Percentiles rank a stretch among this genome's conserved stretches.
These are phyloP conservation scores for Lactarius trivialis DNA, from an alignment of 768 basidiomycete species.

Conservation along the genomic window DNA sequence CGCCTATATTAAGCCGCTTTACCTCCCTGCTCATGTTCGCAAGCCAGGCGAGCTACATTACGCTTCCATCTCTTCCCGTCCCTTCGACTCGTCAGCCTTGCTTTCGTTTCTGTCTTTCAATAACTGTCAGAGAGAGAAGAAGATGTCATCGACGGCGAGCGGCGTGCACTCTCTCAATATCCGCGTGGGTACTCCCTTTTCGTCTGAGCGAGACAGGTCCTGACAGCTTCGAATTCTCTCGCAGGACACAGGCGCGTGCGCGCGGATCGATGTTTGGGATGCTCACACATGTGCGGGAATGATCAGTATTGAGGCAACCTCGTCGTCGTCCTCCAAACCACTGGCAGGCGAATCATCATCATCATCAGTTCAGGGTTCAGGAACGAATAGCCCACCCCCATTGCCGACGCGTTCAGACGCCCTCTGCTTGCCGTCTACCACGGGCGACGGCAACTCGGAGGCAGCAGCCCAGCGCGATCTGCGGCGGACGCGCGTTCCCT, in stretches of 20 bases:
- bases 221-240: not conserved
- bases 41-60: not conserved
- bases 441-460: not conserved
- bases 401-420: not conserved
- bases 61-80: not conserved
- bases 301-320: not conserved
- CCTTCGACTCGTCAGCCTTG: not conserved
- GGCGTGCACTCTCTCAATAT: not conserved
- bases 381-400: not conserved
- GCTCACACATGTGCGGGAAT: not conserved
- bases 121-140: not conserved
- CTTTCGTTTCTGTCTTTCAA: not conserved
- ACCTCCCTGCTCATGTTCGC: not conserved
- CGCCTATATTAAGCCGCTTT: not conserved
- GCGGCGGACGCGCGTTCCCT: not conserved
- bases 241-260: not conserved
- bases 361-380: not conserved
- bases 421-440: not conserved
- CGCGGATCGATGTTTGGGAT: not conserved
- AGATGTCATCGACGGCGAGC: not conserved
- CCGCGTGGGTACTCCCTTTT: not conserved
- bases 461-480: not conserved
- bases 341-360: not conserved
- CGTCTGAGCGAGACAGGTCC: not conserved
- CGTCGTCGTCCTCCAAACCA: not conserved